These are phyloP conservation scores for Zygosaccharomyces sapae DNA, from an alignment of 1,139 yeast species.

Conservation along the genomic window DNA sequence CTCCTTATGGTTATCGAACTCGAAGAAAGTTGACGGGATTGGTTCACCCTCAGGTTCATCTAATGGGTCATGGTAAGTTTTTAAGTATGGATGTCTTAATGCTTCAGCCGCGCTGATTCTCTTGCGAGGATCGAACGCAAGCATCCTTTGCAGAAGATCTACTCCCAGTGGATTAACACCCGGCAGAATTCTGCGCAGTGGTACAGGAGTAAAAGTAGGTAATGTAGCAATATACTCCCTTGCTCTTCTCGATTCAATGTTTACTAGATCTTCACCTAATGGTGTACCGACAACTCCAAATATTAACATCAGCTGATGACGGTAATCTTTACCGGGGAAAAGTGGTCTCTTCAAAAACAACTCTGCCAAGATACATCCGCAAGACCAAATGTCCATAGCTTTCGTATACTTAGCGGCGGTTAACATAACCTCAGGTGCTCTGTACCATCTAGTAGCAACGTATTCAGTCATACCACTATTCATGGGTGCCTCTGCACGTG, in stretches of 20 bases:
- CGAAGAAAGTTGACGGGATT: constrained; percentile 74
- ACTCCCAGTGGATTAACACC: constrained; percentile 61
- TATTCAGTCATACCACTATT: constrained; percentile 75
- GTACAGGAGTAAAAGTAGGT: constrained; percentile 54
- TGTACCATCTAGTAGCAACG: constrained; percentile 95
- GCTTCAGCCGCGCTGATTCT: constrained; percentile 81
- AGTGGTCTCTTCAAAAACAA: constrained; percentile 82
- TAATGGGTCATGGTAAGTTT: constrained; percentile 70
- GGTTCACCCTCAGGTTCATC: constrained; percentile 80
- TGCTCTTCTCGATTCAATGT: constrained; percentile 79
- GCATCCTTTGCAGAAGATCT: constrained; percentile 68
- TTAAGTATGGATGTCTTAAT: constrained; percentile 73
- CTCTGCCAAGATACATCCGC: constrained; percentile 93
- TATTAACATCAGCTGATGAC: constrained; percentile 80
- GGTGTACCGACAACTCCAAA: constrained; percentile 93
- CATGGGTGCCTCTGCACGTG: constrained; percentile 20
- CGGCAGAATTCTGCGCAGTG: constrained; percentile 53
- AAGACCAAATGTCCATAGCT: constrained; percentile 96
- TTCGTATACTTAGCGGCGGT: constrained; percentile 90
- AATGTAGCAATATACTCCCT: constrained; percentile 76
- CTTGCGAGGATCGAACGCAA: constrained; percentile 74
- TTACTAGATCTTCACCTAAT: constrained; percentile 68
- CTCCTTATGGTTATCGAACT: constrained; percentile 73
- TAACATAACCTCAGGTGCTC: constrained; percentile 96
- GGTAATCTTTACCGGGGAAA: constrained; percentile 93